Conservation (phyloP, 176 grass and related monocot genomes). For the Rhynchospora tenuis region DNA sequence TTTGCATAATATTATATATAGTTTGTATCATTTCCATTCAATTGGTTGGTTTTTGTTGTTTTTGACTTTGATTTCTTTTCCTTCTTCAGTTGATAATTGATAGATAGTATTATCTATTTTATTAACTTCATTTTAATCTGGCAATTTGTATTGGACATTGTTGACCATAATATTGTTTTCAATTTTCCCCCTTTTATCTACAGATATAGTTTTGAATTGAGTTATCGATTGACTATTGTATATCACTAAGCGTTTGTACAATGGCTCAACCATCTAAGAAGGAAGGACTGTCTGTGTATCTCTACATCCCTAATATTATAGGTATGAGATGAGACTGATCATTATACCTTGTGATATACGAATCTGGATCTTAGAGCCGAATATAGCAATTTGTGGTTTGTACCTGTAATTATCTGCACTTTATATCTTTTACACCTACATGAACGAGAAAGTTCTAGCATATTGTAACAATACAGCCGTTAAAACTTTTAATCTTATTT, state of each 20-base stretch:
- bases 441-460: not conserved
- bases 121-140: not conserved
- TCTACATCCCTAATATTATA: constrained; percentile 90
- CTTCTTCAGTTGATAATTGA: not conserved
- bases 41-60: not conserved
- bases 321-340: constrained; percentile 17
- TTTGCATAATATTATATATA: not conserved
- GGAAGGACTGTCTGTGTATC: constrained; percentile 50
- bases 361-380: not conserved
- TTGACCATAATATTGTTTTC: not conserved
- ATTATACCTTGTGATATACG: not conserved
- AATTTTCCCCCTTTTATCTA: not conserved
- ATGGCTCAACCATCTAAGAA: constrained; percentile 30
- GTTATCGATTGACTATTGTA: not conserved
- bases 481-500: not conserved
- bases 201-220: constrained; percentile 2
- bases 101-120: not conserved
- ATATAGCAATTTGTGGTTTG: not conserved
- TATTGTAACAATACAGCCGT: not conserved
- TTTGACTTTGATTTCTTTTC: not conserved
- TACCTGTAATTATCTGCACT: not conserved
- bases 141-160: not conserved
- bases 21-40: not conserved
- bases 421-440: not conserved
- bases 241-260: constrained; percentile 2